phyloP scores from a whole-genome alignment of 257 asterid species.

The Ilex asprella region DNA sequence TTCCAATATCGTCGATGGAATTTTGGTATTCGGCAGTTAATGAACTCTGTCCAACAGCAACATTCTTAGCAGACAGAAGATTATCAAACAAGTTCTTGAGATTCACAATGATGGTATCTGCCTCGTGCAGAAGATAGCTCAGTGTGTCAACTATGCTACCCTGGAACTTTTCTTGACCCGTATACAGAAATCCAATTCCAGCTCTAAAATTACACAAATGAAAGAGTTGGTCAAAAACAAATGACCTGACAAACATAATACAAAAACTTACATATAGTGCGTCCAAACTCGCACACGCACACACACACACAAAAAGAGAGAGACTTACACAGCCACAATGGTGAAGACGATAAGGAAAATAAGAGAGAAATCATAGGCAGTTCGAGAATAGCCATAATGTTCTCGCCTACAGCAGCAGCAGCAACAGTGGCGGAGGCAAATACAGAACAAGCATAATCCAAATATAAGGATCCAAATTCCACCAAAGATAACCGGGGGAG shows the following conservation, averaged over 20 bases:
- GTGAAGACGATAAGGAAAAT: constrained; percentile 17
- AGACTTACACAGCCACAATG: constrained; percentile 18
- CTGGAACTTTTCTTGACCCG: constrained; percentile 27
- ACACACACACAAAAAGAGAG: neutral
- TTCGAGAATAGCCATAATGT: constrained; percentile 18
- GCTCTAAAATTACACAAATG: constrained; percentile 7
- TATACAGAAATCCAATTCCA: constrained; percentile 10
- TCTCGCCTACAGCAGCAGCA: constrained; percentile 19
- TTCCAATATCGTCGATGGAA: constrained; percentile 5
- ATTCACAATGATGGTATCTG: constrained; percentile 13
- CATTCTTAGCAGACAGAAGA: constrained; percentile 26
- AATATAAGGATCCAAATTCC: constrained; percentile 20
- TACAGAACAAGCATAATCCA: constrained; percentile 21
- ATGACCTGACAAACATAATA: no score
- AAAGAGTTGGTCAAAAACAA: neutral
- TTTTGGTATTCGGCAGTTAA: constrained; percentile 11
- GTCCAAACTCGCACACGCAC: no score
- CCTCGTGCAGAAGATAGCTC: constrained; percentile 20
- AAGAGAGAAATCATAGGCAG: constrained; percentile 16
- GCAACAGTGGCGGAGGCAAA: constrained; percentile 12
- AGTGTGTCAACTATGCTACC: constrained; percentile 25
- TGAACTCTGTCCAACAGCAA: constrained; percentile 5
- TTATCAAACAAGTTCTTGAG: constrained; percentile 17
- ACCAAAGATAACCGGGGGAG: constrained; percentile 13
- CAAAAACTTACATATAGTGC: no score